A percentile compares a stretch with the other conserved stretches of the same genome.
Conservation (phyloP, 2,329 filamentous ascomycete species). For the Pseudogymnoascus sp. region DNA sequence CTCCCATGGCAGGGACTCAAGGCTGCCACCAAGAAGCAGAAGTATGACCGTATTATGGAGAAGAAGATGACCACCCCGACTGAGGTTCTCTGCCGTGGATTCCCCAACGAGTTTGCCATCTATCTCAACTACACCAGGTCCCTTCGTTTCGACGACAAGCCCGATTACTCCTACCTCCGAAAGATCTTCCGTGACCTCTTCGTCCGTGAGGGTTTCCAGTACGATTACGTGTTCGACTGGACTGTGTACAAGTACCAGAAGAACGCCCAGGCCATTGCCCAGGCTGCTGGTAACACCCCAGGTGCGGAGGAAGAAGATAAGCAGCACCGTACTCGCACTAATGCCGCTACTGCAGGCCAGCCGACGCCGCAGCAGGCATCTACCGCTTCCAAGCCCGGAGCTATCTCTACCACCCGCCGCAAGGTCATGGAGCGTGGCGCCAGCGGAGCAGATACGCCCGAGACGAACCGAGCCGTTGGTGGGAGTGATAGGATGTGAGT, state of each 20-base stretch:
- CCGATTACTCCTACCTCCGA: conserved; percentile 97
- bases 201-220: conserved; percentile 98
- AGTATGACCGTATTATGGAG: conserved; percentile 99
- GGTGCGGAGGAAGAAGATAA: conserved; percentile 72
- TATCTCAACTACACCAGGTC: conserved; percentile 99
- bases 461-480: conserved; percentile 67
- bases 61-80: conserved; percentile 99
- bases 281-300: conserved; percentile 61
- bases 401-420: conserved; percentile 68
- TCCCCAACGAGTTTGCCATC: conserved; percentile 99
- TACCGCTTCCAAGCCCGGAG: conserved; percentile 61
- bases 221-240: conserved; percentile 99
- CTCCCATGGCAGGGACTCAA: conserved; percentile 98
- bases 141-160: conserved; percentile 98
- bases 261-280: conserved; percentile 90
- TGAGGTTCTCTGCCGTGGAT: conserved; percentile 95
- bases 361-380: conserved; percentile 44
- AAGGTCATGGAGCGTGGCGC: conserved; percentile 70
- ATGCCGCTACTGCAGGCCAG: conserved; percentile 56
- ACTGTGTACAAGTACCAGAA: conserved; percentile 99
- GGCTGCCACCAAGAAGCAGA: conserved; percentile 99
- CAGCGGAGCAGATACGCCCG: conserved; percentile 55
- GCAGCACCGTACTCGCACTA: conserved; percentile 59
- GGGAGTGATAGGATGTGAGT: conserved; percentile 96
- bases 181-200: conserved; percentile 99